Evolutionary conservation across 2,329 filamentous ascomycete genomes (phyloP).

Genomic region (Pseudodiploospora longispora): DNA sequence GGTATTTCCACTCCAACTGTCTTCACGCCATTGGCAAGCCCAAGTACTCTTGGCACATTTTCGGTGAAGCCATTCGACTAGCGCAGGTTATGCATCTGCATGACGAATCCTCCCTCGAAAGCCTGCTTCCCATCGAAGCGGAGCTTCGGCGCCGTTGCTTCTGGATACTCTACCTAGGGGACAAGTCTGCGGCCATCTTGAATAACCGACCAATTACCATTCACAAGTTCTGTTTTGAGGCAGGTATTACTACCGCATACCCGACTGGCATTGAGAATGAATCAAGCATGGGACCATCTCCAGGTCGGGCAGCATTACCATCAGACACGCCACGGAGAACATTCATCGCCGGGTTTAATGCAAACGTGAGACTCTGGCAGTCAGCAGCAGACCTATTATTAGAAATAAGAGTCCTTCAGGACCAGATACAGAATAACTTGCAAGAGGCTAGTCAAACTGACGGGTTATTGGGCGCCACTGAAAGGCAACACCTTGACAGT

Average conservation of each 20-base stretch:
- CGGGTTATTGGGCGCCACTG: conserved; percentile 13
- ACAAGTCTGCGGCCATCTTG: conserved; percentile 31
- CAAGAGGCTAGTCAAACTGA: conserved; percentile 1
- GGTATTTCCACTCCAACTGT: conserved; percentile 38
- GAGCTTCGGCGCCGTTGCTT: conserved; percentile 28
- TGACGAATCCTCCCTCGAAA: conserved; percentile 29
- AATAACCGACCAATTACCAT: conserved; percentile 35
- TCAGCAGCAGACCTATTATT: conserved; percentile 30
- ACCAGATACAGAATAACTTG: conserved; percentile 13
- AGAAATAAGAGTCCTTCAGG: conserved; percentile 25
- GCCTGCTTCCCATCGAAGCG: conserved; percentile 27
- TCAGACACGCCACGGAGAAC: conserved; percentile 14
- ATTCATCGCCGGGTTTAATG: conserved; percentile 33
- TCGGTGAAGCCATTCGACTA: conserved; percentile 34
- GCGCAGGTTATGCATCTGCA: conserved; percentile 35
- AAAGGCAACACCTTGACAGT: conserved; percentile 24
- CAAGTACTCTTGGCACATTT: conserved; percentile 36
- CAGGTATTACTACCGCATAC: conserved; percentile 29
- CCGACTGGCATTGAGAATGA: conserved; percentile 23
- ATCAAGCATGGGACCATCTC: conserved; percentile 9
- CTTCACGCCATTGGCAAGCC: conserved; percentile 34
- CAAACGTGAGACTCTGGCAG: conserved; percentile 32
- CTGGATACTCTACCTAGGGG: conserved; percentile 33
- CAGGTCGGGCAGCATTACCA: conserved; percentile 6
- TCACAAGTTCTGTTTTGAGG: conserved; percentile 33